A percentile compares a stretch with the other conserved stretches of the same genome.
Evolutionary conservation across 2,329 filamentous ascomycete genomes (phyloP).

Genomic region (Cytospora paraplurivora): DNA sequence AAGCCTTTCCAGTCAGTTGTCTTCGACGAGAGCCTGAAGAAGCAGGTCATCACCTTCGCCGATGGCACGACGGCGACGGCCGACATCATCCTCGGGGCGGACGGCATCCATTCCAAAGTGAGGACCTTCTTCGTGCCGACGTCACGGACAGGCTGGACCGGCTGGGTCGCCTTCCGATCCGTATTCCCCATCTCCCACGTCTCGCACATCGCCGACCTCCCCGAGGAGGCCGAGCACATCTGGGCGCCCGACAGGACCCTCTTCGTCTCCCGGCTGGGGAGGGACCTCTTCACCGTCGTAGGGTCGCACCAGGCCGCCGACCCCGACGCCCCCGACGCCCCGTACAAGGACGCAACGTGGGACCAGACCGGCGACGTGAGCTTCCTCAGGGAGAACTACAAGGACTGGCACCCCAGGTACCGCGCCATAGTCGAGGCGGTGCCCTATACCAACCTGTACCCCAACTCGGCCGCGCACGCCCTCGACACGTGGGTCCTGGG

Average conservation of each 20-base stretch:
- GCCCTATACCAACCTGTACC: slow-evolving; percentile 45
- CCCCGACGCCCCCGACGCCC: slow-evolving; percentile 37
- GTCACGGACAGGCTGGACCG: slow-evolving; percentile 44
- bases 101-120: slow-evolving; percentile 54
- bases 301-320: slow-evolving; percentile 44
- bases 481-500: slow-evolving; percentile 47
- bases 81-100: slow-evolving; percentile 54
- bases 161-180: slow-evolving; percentile 48
- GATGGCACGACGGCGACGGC: slow-evolving; percentile 48
- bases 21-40: slow-evolving; percentile 32
- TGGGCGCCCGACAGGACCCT: slow-evolving; percentile 47
- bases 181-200: slow-evolving; percentile 47
- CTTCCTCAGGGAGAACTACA: slow-evolving; percentile 41
- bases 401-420: slow-evolving; percentile 46
- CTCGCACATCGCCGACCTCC: slow-evolving; percentile 42
- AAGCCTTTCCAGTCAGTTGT: slow-evolving; percentile 45
- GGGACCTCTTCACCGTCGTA: slow-evolving; percentile 46
- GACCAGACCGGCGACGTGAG: slow-evolving; percentile 42
- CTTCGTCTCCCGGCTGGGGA: slow-evolving; percentile 47
- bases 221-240: slow-evolving; percentile 47
- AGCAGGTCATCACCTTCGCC: slow-evolving; percentile 46
- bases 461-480: slow-evolving; percentile 45
- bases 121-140: slow-evolving; percentile 47
- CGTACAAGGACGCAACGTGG: slow-evolving; percentile 40
- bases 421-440: slow-evolving; percentile 44